Percentiles rank a stretch among this genome's conserved stretches.
Conservation (phyloP, 1,139 yeast genomes). For the Zygotorulaspora mrakii region DNA sequence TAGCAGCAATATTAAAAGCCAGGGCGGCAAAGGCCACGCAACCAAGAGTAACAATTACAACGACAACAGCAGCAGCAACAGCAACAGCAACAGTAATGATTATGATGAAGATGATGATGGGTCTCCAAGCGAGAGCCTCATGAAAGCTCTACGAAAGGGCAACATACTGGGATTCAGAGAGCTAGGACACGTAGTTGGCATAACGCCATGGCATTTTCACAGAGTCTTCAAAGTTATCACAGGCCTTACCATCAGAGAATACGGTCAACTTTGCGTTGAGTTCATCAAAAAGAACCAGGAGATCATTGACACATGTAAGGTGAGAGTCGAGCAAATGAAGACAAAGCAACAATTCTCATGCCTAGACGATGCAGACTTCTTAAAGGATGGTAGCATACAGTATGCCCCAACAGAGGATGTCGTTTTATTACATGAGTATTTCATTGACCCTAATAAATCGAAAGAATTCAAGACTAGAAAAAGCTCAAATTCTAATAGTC, state of each 20-base stretch:
- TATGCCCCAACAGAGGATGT: constrained; percentile 24
- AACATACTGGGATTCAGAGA: constrained; percentile 88
- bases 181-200: constrained; percentile 75
- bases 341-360: constrained; percentile 17
- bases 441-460: constrained; percentile 27
- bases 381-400: constrained; percentile 20
- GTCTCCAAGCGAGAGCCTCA: constrained; percentile 19
- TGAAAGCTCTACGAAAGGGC: constrained; percentile 66
- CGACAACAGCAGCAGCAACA: constrained; percentile 1
- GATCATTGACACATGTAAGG: constrained; percentile 21
- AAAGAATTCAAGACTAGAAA: constrained; percentile 24
- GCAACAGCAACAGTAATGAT: constrained; percentile 1
- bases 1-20: constrained; percentile 3
- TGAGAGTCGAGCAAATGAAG: constrained; percentile 18
- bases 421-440: constrained; percentile 25
- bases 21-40: constrained; percentile 2
- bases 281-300: constrained; percentile 44
- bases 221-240: constrained; percentile 82
- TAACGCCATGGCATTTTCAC: constrained; percentile 94
- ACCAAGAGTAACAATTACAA: too few species aligned
- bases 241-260: constrained; percentile 81
- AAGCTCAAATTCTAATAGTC: constrained; percentile 13
- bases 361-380: constrained; percentile 22
- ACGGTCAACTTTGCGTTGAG: constrained; percentile 84
- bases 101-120: constrained; percentile 12